These are phyloP conservation scores for Fusarium secorum DNA, from an alignment of 2,329 filamentous ascomycete species.

Conservation along the genomic window DNA sequence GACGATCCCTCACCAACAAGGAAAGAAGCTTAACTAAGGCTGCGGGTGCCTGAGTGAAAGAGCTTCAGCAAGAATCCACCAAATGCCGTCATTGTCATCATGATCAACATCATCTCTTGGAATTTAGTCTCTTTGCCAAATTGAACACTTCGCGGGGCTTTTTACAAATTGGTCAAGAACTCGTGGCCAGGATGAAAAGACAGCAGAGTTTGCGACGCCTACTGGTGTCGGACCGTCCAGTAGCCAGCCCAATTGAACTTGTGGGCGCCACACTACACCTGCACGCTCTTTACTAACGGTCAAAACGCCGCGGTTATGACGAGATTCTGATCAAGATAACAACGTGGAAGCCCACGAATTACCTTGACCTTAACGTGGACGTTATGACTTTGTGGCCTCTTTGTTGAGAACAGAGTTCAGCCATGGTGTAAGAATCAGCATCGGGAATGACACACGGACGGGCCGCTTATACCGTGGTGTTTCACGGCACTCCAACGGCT, in stretches of 20 bases:
- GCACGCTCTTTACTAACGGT: slow-evolving; percentile 30
- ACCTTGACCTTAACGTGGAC: not conserved
- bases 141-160: not conserved
- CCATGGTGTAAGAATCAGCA: slow-evolving; percentile 17
- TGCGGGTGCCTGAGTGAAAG: slow-evolving; percentile 1
- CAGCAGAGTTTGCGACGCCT: not conserved
- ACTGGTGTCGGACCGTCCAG: not conserved
- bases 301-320: slow-evolving; percentile 7
- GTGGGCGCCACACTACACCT: slow-evolving; percentile 8
- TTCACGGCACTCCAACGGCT: slow-evolving; percentile 23
- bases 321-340: slow-evolving; percentile 12
- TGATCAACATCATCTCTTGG: slow-evolving; percentile 16
- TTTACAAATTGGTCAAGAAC: slow-evolving; percentile 1
- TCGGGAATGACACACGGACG: slow-evolving; percentile 22
- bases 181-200: not conserved
- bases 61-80: slow-evolving; percentile 8
- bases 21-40: slow-evolving; percentile 27
- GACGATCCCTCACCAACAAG: slow-evolving; percentile 30
- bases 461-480: slow-evolving; percentile 17
- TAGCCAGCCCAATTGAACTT: not conserved
- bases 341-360: not conserved
- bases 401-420: slow-evolving; percentile 25
- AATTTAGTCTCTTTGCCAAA: not conserved
- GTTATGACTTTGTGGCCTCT: not conserved
- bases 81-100: slow-evolving; percentile 30